Percentiles rank a stretch among this genome's conserved stretches.
phyloP scores from a whole-genome alignment of 164 flowering plant species.

The Stephania japonica region DNA sequence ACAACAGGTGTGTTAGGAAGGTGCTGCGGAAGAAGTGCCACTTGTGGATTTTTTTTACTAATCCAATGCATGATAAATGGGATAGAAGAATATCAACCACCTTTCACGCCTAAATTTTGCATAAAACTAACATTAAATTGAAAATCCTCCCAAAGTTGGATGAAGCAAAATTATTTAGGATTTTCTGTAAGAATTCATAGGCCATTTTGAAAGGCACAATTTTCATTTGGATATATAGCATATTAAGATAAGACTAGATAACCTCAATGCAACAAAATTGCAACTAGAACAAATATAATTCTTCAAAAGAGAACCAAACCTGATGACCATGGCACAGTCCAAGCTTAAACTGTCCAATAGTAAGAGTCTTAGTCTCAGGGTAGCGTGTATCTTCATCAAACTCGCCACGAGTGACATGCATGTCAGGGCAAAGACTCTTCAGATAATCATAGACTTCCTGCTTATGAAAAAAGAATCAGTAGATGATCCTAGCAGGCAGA shows the following conservation, averaged over 20 bases:
- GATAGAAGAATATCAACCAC: no score
- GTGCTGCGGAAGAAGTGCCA: no score
- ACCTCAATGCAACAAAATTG: neutral
- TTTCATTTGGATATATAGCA: neutral
- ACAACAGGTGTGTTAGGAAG: no score
- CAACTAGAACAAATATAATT: no score
- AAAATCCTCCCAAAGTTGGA: neutral
- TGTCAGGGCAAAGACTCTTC: conserved; percentile 81
- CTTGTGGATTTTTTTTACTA: no score
- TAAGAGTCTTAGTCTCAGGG: conserved; percentile 86
- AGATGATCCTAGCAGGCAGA: neutral
- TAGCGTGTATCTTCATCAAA: conserved; percentile 83
- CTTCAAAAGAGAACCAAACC: conserved; percentile 35
- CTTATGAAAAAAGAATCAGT: neutral
- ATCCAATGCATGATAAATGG: no score
- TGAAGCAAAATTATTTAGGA: neutral
- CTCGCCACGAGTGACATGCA: conserved; percentile 87
- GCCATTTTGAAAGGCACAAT: neutral
- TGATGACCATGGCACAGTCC: conserved; percentile 97
- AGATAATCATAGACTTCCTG: conserved; percentile 95
- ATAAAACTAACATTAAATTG: neutral
- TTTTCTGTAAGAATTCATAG: neutral
- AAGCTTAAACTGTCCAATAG: conserved; percentile 93
- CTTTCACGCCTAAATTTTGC: neutral
- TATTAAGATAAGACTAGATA: neutral